phyloP scores from a whole-genome alignment of 345 rosid species.

The Kandelia obovata region DNA sequence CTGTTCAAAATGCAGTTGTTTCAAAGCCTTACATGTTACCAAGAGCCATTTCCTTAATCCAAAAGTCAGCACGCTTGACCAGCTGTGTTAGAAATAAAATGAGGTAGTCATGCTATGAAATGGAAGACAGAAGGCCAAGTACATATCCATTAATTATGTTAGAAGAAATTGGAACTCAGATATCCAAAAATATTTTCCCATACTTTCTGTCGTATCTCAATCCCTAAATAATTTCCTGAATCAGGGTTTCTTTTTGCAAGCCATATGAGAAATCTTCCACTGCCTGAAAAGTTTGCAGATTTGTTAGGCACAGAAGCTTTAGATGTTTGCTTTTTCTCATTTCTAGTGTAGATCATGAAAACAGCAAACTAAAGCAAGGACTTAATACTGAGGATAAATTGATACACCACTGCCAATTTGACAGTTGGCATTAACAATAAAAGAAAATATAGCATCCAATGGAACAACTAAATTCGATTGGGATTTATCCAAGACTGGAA shows the following conservation, averaged over 20 bases:
- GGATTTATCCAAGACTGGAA: too few relatives aligned
- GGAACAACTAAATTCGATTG: too few relatives aligned
- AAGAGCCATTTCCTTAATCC: conserved; percentile 76
- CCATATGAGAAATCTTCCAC: conserved; percentile 93
- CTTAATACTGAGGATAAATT: background rate
- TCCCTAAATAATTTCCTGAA: conserved; percentile 72
- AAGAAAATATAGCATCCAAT: background rate
- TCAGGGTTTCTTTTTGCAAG: conserved; percentile 59
- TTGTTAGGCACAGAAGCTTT: conserved; percentile 16
- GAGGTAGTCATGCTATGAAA: conserved; percentile 5
- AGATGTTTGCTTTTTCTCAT: background rate
- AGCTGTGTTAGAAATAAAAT: conserved; percentile 46
- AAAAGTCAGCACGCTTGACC: conserved; percentile 69
- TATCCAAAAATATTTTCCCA: conserved; percentile 32
- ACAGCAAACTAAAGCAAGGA: too few relatives aligned
- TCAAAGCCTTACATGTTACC: conserved; percentile 55
- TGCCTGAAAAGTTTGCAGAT: conserved; percentile 45
- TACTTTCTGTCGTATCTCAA: conserved; percentile 87
- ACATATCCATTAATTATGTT: conserved; percentile 26
- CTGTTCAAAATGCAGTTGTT: conserved; percentile 2
- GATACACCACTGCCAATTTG: background rate
- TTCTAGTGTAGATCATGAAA: background rate
- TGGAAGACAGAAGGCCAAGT: conserved; percentile 5
- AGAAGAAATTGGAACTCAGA: conserved; percentile 24
- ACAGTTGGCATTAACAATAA: background rate